A percentile compares a stretch with the other conserved stretches of the same genome.
phyloP scores from a whole-genome alignment of 139 green algal species.

The Chlorella sp. region DNA sequence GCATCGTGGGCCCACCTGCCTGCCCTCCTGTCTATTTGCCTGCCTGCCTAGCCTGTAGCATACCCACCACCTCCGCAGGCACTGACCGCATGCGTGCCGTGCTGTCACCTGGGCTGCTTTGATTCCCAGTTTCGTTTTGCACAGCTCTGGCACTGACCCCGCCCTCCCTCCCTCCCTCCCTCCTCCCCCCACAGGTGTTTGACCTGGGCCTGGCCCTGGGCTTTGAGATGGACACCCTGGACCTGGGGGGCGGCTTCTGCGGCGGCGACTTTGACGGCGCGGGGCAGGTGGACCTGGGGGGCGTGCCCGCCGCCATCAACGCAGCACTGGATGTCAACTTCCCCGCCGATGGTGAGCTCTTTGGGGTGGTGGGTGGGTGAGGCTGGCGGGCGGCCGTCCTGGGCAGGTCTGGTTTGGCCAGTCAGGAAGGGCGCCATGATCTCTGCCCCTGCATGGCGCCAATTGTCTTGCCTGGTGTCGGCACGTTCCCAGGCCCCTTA shows the following conservation, averaged over 20 bases:
- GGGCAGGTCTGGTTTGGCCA: neutral
- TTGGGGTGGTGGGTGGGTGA: neutral
- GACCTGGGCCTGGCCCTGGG: conserved; percentile 77
- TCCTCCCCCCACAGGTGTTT: conserved; percentile 60
- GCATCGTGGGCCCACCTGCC: neutral
- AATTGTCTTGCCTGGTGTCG: neutral
- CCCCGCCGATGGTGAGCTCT: conserved; percentile 68
- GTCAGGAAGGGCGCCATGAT: neutral
- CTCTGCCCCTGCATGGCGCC: neutral
- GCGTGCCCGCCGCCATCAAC: conserved; percentile 87
- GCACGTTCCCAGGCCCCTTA: neutral
- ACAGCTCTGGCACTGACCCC: neutral
- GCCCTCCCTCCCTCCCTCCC: too few relatives aligned
- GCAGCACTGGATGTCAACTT: conserved; percentile 87
- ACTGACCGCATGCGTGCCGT: too few relatives aligned
- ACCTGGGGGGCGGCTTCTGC: conserved; percentile 97
- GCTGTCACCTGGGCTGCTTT: too few relatives aligned
- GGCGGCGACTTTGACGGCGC: conserved; percentile 68
- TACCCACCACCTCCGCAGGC: too few relatives aligned
- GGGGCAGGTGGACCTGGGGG: conserved; percentile 77
- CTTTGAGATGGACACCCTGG: conserved; percentile 90
- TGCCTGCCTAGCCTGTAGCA: neutral
- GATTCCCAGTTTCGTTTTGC: too few relatives aligned
- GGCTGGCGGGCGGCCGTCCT: neutral
- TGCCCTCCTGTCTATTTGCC: neutral